A percentile compares a stretch with the other conserved stretches of the same genome.
These are phyloP conservation scores for Claviceps lovelessii DNA, from an alignment of 2,329 filamentous ascomycete species.

Conservation along the genomic window DNA sequence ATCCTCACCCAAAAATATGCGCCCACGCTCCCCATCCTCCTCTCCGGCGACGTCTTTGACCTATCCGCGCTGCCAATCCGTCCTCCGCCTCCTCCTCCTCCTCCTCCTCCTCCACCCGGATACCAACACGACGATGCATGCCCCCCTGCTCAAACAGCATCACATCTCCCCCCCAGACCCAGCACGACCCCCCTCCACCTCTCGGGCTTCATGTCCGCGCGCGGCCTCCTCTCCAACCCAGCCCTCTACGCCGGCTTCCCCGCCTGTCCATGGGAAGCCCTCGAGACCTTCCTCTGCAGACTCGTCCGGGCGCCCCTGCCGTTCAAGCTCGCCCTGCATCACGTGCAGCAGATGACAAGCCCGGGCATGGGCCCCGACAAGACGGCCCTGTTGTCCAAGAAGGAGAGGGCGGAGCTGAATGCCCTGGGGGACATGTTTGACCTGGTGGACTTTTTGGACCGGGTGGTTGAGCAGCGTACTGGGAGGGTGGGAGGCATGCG, in stretches of 20 bases:
- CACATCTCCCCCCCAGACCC: slow-evolving; percentile 8
- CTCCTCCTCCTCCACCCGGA: no score
- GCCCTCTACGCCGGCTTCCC: slow-evolving; percentile 45
- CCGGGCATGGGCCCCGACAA: slow-evolving; percentile 42
- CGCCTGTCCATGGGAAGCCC: slow-evolving; percentile 46
- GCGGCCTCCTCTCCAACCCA: slow-evolving; percentile 53
- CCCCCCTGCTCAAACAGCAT: no score
- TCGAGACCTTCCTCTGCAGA: slow-evolving; percentile 48
- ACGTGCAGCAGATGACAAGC: slow-evolving; percentile 51
- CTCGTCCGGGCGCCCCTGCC: slow-evolving; percentile 44
- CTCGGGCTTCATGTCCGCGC: slow-evolving; percentile 54
- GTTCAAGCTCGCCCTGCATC: slow-evolving; percentile 49
- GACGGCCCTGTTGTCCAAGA: slow-evolving; percentile 37
- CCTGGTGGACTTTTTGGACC: slow-evolving; percentile 46
- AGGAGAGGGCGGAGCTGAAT: slow-evolving; percentile 37
- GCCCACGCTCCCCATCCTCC: slow-evolving; percentile 44
- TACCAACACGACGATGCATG: no score
- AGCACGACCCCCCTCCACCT: slow-evolving; percentile 38
- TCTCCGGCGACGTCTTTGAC: slow-evolving; percentile 57
- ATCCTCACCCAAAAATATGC: slow-evolving; percentile 38
- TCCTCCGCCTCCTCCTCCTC: slow-evolving; percentile 23
- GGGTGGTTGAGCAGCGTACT: slow-evolving; percentile 25
- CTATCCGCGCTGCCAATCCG: slow-evolving; percentile 25
- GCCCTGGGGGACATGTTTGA: slow-evolving; percentile 39
- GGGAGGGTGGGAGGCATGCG: slow-evolving; percentile 18